These are phyloP conservation scores for Bacidia gigantensis DNA, from an alignment of 495 filamentous ascomycete genomes.

Conservation along the genomic window DNA sequence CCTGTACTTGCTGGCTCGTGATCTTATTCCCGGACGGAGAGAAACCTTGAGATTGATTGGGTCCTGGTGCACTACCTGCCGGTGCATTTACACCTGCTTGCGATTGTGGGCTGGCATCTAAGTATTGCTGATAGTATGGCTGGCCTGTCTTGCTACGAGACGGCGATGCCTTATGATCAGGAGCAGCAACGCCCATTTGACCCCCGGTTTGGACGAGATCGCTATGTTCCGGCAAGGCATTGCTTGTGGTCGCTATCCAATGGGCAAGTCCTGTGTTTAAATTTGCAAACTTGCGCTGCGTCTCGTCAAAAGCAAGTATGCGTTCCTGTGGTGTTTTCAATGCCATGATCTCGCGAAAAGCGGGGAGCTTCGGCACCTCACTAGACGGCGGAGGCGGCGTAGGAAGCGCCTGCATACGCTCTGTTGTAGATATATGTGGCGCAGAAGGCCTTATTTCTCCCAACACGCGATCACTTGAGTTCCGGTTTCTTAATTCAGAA, in stretches of 20 bases:
- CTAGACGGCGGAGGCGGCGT: slow-evolving; percentile 10
- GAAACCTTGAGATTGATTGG: slow-evolving; percentile 17
- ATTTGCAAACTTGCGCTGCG: slow-evolving; percentile 52
- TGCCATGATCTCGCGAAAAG: slow-evolving; percentile 61
- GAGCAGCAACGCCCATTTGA: slow-evolving; percentile 18
- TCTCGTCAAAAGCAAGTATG: slow-evolving; percentile 53
- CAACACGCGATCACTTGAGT: neutral
- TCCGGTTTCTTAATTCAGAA: neutral
- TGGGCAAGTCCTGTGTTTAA: slow-evolving; percentile 60
- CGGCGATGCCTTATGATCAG: slow-evolving; percentile 23
- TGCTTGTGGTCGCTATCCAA: slow-evolving; percentile 47
- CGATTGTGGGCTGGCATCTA: slow-evolving; percentile 24
- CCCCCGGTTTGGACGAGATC: slow-evolving; percentile 28
- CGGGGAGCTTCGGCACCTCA: slow-evolving; percentile 30
- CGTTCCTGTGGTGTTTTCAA: slow-evolving; percentile 47
- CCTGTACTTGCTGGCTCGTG: slow-evolving; percentile 40
- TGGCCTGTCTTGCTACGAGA: slow-evolving; percentile 35
- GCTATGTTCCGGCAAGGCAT: slow-evolving; percentile 38
- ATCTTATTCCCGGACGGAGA: slow-evolving; percentile 20
- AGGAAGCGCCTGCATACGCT: neutral
- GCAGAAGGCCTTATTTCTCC: neutral
- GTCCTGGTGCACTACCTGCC: slow-evolving; percentile 25
- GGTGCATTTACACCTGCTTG: slow-evolving; percentile 23
- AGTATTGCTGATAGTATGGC: slow-evolving; percentile 39
- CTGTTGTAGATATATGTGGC: neutral